Base-by-base conservation (phyloP, 257 asterid genomes). In the Apocynum venetum region DNA sequence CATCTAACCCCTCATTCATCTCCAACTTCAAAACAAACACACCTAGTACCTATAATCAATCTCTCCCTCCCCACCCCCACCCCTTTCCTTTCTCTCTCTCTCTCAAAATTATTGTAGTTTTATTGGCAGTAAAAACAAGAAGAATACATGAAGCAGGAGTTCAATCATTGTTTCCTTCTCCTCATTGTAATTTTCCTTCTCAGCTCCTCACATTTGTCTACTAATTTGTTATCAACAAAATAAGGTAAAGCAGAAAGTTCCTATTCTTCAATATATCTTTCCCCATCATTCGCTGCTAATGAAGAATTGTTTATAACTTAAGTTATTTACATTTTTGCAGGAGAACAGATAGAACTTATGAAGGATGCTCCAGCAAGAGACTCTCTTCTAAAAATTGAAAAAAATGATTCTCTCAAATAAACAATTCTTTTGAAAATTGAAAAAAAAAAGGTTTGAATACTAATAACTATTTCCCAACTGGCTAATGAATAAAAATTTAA, bases 61-160 rank as follows among this genome's bases (percentile, higher is more conserved):
- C 64, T n/a, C 48, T 41, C 46, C 31, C 31, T 25, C 31, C 31
- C 31, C 31, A 25, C 0, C 31, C 31, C 43, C 13, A 25, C 31
- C 31, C 31, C 31, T 25, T 25, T 25, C 31, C 31, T 25, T 25
- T 31, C 49, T 19, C 53, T 49, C 73, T 52, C 13, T 31, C 49
- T 19, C 53, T 47, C 36, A 46, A 71, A 66, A 52, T 65, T 61
- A 40, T 47, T 74, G 49, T 4, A 64, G 64, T 13, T 52, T 57
- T 15, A 40, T 47, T 74, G 49, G 47, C 57, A 17, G 67, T 20
- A 10, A 48, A 38, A 61, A 14, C 15, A 40, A 15, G 46, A 8
- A 51, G 43, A 40, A 53, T 0, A 49, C 31, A 83, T 85, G 85
- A 78, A 78, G 80, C 82, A 72, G 52, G 76, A 60, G 38, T 44